phyloP scores from a whole-genome alignment of 2,329 filamentous ascomycete genomes.

The Beauveria medogensis region DNA sequence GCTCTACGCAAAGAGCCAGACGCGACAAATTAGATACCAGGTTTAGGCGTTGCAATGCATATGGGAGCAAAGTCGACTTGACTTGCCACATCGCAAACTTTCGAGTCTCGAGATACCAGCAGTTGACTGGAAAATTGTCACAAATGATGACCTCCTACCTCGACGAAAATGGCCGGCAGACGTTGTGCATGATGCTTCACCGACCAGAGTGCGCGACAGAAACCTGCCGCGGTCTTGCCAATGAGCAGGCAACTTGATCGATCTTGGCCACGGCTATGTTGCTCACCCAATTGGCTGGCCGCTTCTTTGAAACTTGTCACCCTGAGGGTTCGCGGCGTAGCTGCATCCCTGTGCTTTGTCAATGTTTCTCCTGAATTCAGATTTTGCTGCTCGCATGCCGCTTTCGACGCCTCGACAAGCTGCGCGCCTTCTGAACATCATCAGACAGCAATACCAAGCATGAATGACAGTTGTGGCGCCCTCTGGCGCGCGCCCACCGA shows the following conservation, averaged over 20 bases:
- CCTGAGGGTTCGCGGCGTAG: not conserved
- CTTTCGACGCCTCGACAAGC: not conserved
- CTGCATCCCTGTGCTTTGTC: not conserved
- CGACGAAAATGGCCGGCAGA: too few species aligned
- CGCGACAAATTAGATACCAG: not conserved
- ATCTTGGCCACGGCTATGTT: not conserved
- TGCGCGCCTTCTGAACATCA: not conserved
- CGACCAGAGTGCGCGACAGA: too few species aligned
- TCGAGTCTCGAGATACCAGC: not conserved
- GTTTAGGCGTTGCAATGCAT: constrained; percentile 9
- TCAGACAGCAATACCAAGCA: not conserved
- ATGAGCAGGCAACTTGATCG: not conserved
- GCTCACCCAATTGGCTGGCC: not conserved
- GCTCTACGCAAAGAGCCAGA: not conserved
- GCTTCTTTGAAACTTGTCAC: not conserved
- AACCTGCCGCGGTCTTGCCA: too few species aligned
- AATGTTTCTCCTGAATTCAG: not conserved
- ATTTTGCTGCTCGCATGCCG: not conserved
- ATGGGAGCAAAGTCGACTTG: not conserved
- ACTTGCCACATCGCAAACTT: not conserved
- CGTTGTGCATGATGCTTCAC: too few species aligned
- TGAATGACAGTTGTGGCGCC: not conserved
- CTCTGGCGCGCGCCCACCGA: constrained; percentile 1
- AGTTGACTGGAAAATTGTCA: not conserved
- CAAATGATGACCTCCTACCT: not conserved